Base-by-base conservation (phyloP, 1,139 yeast genomes). In the Diutina neorugosa region DNA sequence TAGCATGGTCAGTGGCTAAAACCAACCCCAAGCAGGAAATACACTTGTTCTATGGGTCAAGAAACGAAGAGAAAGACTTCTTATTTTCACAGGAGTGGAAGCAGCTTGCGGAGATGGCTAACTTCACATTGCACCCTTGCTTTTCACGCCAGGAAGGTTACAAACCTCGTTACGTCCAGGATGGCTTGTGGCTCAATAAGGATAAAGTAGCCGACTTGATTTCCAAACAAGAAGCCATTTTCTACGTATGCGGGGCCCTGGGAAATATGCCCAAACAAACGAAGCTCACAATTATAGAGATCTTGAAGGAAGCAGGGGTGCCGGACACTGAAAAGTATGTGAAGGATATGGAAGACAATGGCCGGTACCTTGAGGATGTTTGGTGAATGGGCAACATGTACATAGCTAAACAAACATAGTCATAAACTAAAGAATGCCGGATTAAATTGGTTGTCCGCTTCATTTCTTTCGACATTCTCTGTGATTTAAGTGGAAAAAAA, bases 251-350 rank as follows among this genome's bases (percentile, higher is more conserved):
- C 71, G 97, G 98, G 0, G 84, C 96, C 12, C 84, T 96, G 41
- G 98, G 98, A 0, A 80, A 82, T 58, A 94, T 93, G 98, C 98
- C 99, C 0, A 77, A 83, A 43, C 94, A 93, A 64, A 95, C 93
- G 1, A 73, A 96, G 57, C 67, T 86, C 20, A 91, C 97, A 0
- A 63, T 91, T 20, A 74, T 75, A n/a, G 84, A 80, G 37, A 78
- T 84, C 21, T 61, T 89, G 12, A 68, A 69, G 53, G 76, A 78
- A 57, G 63, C 66, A 52, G 75, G 74, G 4, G 52, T 71, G 31
- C 63, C 68, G 12, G 72, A 71, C 14, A 85, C 91, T 0, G 77
- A 75, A 43, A 60, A 65, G 34, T 80, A 74, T 58, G 64, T 90
- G 44, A 60, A 76, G 41, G 67, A 66, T 2, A 75, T 91, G 80